Conservation (phyloP, 768 basidiomycete species). For the Baorangia bicolor region DNA sequence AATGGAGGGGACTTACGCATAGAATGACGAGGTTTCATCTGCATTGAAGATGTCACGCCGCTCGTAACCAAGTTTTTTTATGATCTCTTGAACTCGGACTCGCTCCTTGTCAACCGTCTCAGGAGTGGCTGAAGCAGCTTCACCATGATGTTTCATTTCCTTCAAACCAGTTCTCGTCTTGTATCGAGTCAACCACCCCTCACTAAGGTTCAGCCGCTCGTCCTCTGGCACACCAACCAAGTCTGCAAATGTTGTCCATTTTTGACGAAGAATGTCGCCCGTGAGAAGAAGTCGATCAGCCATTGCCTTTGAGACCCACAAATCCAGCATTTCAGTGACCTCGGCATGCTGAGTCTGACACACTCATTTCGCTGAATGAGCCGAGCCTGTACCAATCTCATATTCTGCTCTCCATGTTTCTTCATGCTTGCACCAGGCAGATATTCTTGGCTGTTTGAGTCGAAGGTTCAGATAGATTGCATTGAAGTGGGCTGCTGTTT, state of each 20-base stretch:
- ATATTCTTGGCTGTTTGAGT: neutral
- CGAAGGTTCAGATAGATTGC: neutral
- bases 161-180: no score
- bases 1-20: slow-evolving; percentile 19
- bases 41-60: neutral
- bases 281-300: slow-evolving; percentile 4
- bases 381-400: neutral
- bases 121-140: slow-evolving; percentile 30
- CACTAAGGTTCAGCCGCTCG: no score
- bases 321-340: slow-evolving; percentile 34
- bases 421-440: slow-evolving; percentile 16
- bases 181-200: no score
- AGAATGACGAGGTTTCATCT: neutral
- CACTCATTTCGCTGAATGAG: neutral
- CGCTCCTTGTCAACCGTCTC: neutral
- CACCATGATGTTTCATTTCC: slow-evolving; percentile 25
- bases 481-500: slow-evolving; percentile 20
- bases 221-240: neutral
- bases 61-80: neutral
- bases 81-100: neutral
- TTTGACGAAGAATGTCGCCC: slow-evolving; percentile 27
- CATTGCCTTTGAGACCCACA: slow-evolving; percentile 37
- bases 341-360: slow-evolving; percentile 34
- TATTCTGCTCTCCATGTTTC: neutral
- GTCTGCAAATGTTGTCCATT: slow-evolving; percentile 32